A percentile compares a stretch with the other conserved stretches of the same genome.
Evolutionary conservation across 23 red algal species (phyloP).

Genomic region (Pyropia haitanensis): DNA sequence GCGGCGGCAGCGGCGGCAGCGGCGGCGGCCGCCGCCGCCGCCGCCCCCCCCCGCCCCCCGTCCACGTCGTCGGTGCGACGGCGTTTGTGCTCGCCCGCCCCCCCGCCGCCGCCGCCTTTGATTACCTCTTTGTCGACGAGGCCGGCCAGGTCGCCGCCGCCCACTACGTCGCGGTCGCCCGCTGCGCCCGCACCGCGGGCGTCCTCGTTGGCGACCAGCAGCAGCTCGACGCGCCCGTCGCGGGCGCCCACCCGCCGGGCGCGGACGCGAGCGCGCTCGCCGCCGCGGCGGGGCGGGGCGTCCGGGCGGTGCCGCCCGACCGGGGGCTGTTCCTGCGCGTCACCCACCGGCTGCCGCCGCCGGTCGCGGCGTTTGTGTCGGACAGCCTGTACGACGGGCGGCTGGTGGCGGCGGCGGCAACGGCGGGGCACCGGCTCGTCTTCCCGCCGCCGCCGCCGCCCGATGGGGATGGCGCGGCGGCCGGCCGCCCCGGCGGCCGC

Average conservation of each 20-base stretch:
- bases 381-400: conserved; percentile 44
- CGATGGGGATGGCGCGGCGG: not conserved
- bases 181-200: conserved; percentile 32
- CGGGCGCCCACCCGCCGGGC: conserved; percentile 41
- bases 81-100: conserved; percentile 42
- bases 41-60: not conserved
- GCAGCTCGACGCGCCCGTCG: conserved; percentile 69
- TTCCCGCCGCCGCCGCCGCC: not conserved
- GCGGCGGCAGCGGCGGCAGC: too few relatives aligned
- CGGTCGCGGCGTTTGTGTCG: conserved; percentile 53
- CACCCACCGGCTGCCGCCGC: conserved; percentile 45
- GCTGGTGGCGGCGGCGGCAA: not conserved
- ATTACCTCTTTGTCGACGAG: conserved; percentile 91
- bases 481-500: too few relatives aligned
- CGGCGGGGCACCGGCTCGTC: not conserved
- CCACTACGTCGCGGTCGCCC: conserved; percentile 57
- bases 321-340: conserved; percentile 54
- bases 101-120: conserved; percentile 36
- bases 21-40: too few relatives aligned
- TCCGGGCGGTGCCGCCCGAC: conserved; percentile 25
- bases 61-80: conserved; percentile 66
- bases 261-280: conserved; percentile 36
- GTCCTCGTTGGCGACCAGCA: conserved; percentile 87
- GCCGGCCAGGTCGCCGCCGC: conserved; percentile 77
- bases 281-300: conserved; percentile 43